phyloP scores from a whole-genome alignment of 208 protist genomes.

The Phytomonas sp. region DNA sequence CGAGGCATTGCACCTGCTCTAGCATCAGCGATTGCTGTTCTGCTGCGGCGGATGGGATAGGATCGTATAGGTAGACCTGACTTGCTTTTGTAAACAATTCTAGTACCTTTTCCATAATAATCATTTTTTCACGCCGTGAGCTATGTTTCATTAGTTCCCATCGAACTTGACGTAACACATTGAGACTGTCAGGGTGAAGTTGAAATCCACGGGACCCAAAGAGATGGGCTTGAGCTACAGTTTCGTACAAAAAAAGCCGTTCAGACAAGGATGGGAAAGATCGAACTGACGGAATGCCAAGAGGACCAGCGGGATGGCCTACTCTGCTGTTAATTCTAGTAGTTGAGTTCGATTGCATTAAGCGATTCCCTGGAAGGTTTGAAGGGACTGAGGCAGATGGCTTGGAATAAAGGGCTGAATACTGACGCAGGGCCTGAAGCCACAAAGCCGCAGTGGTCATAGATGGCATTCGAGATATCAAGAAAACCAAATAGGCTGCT shows the following conservation, averaged over 20 bases:
- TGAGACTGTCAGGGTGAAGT: conserved; percentile 18
- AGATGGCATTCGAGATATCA: not conserved
- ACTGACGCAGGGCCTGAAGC: conserved; percentile 22
- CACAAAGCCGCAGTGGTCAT: conserved; percentile 17
- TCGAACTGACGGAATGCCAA: conserved; percentile 1
- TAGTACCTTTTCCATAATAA: conserved; percentile 37
- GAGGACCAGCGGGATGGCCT: not conserved
- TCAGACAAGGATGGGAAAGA: conserved; percentile 9
- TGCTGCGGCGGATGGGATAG: conserved; percentile 4
- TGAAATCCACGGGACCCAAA: conserved; percentile 15
- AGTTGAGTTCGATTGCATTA: not conserved
- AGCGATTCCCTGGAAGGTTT: not conserved
- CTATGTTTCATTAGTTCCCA: conserved; percentile 40
- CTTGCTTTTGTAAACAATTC: conserved; percentile 20
- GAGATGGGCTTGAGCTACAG: conserved; percentile 28
- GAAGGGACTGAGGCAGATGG: conserved; percentile 2
- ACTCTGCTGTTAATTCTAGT: not conserved
- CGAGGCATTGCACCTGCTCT: conserved; percentile 63
- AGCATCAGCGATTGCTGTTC: conserved; percentile 28
- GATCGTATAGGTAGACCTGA: not conserved
- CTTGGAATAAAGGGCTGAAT: conserved; percentile 3
- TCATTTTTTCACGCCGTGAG: conserved; percentile 20
- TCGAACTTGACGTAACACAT: conserved; percentile 37
- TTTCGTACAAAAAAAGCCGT: conserved; percentile 23
- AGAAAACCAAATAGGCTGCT: conserved; percentile 6